Evolutionary conservation across 495 filamentous ascomycete genomes (phyloP), one percentile per base, ranked within the genome.

Genomic region (Xylaria scruposa): DNA sequence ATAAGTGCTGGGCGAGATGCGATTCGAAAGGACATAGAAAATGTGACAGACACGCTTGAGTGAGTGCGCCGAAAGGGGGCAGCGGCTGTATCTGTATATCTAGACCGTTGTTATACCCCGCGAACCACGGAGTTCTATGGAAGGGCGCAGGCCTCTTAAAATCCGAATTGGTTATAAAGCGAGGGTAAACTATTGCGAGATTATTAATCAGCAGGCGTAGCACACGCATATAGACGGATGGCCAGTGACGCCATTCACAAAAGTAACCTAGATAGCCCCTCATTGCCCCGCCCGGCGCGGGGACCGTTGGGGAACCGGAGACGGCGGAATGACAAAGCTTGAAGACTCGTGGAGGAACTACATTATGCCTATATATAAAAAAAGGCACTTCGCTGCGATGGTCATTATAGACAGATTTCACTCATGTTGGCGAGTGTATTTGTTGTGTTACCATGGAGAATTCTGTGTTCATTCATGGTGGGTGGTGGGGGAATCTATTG

Each of bases 401-500:
- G 29, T 6, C 6, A 4, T 12, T 12, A 36, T 13, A 40, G 24
- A 36, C 15, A 26, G 7, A 33, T 40, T 62, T 42, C 42, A 44
- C 38, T 64, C 13, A 24, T 64, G 4, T 49, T 10, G 10, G 0
- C n/a, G 31, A 8, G 9, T 17, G 63, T 21, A n/a, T n/a, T n/a
- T n/a, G 24, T 12, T 24, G 17, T 12, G 19, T 19, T 63, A n/a
- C 60, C 60, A 63, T 63, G 38, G 2, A 8, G 19, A 56, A 29
- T 17, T 13, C 17, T 44, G 5, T 24, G 4, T 42, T 19, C 21
- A 53, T 36, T 54, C 21, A 42, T 70, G 47, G 26, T 26, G 46
- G 31, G 7, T 1, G 33, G n/a, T 38, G 58, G 58, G 42, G 59
- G 68, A 58, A 76, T 72, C 38, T 54, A 69, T 60, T 74, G 54